A percentile compares a stretch with the other conserved stretches of the same genome.
phyloP scores from a whole-genome alignment of 2,329 filamentous ascomycete species.

The Exophiala sp. region DNA sequence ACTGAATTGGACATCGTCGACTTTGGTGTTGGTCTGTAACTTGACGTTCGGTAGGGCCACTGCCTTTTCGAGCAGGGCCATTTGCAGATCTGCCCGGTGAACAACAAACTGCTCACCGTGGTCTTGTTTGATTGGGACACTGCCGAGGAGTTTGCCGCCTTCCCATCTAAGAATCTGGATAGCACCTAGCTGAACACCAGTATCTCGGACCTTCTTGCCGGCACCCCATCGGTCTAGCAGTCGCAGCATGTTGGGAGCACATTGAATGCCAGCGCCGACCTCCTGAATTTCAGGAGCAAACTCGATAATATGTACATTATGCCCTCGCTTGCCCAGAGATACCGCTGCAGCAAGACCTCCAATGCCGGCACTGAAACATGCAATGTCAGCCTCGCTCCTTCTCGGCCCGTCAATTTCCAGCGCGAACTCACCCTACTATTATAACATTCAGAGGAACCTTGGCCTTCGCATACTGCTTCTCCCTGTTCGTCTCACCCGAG shows the following conservation, averaged over 20 bases:
- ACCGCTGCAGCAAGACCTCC: conserved; percentile 34
- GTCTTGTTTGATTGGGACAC: conserved; percentile 27
- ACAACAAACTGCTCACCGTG: conserved; percentile 47
- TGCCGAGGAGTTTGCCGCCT: conserved; percentile 29
- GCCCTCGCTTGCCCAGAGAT: conserved; percentile 33
- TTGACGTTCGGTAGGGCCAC: conserved; percentile 21
- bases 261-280: conserved; percentile 28
- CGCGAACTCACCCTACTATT: conserved; percentile 20
- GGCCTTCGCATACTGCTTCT: conserved; percentile 15
- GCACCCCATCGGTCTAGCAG: conserved; percentile 23
- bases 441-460: conserved; percentile 15
- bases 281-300: conserved; percentile 67
- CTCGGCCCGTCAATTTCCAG: not conserved
- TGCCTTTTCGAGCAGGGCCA: conserved; percentile 37
- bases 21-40: conserved; percentile 26
- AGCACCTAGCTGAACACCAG: conserved; percentile 38
- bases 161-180: conserved; percentile 34
- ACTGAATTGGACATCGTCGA: conserved; percentile 29
- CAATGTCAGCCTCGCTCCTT: not conserved
- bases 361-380: conserved; percentile 27
- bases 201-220: conserved; percentile 23
- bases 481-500: conserved; percentile 7
- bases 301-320: conserved; percentile 54
- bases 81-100: conserved; percentile 32
- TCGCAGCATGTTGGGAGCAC: conserved; percentile 29